Conservation (phyloP, 495 filamentous ascomycete species). For the Paragyromitra xinjiangensis region DNA sequence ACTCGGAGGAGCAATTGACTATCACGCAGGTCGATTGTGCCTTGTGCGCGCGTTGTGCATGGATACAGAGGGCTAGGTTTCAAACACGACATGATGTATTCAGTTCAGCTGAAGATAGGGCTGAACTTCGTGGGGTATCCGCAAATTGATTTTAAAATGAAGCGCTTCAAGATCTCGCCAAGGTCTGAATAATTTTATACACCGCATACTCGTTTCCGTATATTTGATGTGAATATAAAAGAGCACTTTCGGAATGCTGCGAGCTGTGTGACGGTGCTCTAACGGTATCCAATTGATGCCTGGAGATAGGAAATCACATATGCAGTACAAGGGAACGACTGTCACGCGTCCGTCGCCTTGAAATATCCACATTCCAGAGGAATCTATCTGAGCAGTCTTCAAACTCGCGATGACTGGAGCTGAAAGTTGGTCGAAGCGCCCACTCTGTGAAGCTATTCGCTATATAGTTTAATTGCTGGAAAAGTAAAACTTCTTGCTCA, state of each 20-base stretch:
- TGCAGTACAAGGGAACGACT: background rate
- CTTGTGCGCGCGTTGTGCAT: background rate
- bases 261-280: background rate
- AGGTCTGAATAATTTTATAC: background rate
- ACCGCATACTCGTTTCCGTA: background rate
- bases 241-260: background rate
- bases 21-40: background rate
- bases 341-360: conserved; percentile 2
- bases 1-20: conserved; percentile 2
- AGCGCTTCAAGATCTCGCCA: background rate
- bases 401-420: background rate
- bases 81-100: conserved; percentile 12
- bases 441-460: background rate
- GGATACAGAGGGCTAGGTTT: background rate
- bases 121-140: conserved; percentile 14
- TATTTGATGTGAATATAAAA: background rate
- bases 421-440: background rate
- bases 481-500: background rate
- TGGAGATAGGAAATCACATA: background rate
- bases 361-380: background rate
- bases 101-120: conserved; percentile 18
- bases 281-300: background rate
- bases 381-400: background rate
- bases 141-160: background rate
- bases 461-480: background rate